These are phyloP conservation scores for Aspergillus nidulans DNA, from an alignment of 495 filamentous ascomycete species.

Conservation along the genomic window DNA sequence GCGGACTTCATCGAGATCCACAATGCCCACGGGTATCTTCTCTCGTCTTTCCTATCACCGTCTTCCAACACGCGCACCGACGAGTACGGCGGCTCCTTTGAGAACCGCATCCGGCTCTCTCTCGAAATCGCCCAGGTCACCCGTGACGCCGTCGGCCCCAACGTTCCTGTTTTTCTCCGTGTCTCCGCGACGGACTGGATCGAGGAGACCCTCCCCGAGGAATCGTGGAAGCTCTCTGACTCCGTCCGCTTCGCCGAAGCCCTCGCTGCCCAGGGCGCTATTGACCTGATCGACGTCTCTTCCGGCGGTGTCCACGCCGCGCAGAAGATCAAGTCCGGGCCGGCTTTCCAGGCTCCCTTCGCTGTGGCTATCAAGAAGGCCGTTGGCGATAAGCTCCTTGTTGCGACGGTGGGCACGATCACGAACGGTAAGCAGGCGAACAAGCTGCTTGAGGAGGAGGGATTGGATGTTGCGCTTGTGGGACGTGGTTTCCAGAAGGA, in stretches of 20 bases:
- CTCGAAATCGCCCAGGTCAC: constrained; percentile 57
- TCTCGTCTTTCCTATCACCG: constrained; percentile 62
- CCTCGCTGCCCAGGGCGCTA: constrained; percentile 49
- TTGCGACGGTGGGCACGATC: constrained; percentile 63
- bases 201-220: constrained; percentile 41
- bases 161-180: constrained; percentile 65
- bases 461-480: constrained; percentile 56
- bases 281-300: constrained; percentile 66
- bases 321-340: constrained; percentile 54
- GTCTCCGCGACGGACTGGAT: constrained; percentile 61
- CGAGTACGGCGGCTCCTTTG: constrained; percentile 60
- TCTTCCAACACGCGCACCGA: constrained; percentile 59
- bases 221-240: constrained; percentile 55
- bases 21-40: constrained; percentile 61
- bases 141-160: constrained; percentile 48
- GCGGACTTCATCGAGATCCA: constrained; percentile 60
- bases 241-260: constrained; percentile 51
- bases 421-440: constrained; percentile 56
- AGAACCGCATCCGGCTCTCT: constrained; percentile 57
- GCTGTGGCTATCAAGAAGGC: constrained; percentile 59
- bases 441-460: constrained; percentile 50
- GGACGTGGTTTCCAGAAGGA: constrained; percentile 68
- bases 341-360: constrained; percentile 65
- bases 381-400: constrained; percentile 54
- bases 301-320: constrained; percentile 54